These are phyloP conservation scores for Emergomyces orientalis DNA, from an alignment of 2,329 filamentous ascomycete genomes.

Conservation along the genomic window DNA sequence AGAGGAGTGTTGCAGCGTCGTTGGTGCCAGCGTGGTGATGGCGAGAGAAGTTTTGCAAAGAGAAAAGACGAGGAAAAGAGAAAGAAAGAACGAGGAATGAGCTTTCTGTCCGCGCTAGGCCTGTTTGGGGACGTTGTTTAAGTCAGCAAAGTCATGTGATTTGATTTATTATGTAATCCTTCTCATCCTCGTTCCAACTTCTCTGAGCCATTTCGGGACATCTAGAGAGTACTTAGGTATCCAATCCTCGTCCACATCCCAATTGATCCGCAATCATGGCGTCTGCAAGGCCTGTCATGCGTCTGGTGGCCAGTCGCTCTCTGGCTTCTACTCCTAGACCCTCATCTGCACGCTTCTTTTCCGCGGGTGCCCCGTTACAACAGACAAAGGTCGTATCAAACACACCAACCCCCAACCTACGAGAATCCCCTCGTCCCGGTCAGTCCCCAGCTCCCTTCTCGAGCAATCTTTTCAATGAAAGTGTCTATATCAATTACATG, in stretches of 20 bases:
- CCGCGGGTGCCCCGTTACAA: conserved; percentile 28
- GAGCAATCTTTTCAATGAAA: conserved; percentile 9
- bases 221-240: background rate
- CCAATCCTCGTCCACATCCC: conserved; percentile 13
- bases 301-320: conserved; percentile 34
- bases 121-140: conserved; percentile 12
- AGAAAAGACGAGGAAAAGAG: conserved; percentile 19
- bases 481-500: background rate
- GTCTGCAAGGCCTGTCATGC: conserved; percentile 38
- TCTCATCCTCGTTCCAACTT: background rate
- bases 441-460: conserved; percentile 21
- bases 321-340: conserved; percentile 29
- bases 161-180: background rate
- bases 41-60: conserved; percentile 7
- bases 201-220: background rate
- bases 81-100: conserved; percentile 14
- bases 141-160: conserved; percentile 12
- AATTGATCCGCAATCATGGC: conserved; percentile 34
- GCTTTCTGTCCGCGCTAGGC: conserved; percentile 11
- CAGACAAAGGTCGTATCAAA: conserved; percentile 44
- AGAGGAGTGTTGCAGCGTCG: background rate
- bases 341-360: conserved; percentile 29
- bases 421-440: conserved; percentile 49
- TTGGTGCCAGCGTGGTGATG: conserved; percentile 7
- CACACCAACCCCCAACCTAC: conserved; percentile 56